phyloP scores from a whole-genome alignment of 805 yeast species.

The Blastobotrys parvus region DNA sequence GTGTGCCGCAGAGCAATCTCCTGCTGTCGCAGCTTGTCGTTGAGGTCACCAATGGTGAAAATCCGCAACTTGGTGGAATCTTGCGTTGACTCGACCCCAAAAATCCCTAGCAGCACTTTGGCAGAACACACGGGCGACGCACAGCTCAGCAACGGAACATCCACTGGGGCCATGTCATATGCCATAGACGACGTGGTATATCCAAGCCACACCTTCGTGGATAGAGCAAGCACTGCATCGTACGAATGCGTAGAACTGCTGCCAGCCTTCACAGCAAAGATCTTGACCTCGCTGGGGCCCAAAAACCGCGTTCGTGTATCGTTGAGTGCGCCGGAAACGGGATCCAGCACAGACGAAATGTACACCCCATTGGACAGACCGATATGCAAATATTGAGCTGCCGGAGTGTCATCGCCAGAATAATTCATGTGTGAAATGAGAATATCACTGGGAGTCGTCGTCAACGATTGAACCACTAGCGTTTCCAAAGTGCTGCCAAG shows the following conservation, averaged over 20 bases:
- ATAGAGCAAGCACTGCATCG: conserved; percentile 38
- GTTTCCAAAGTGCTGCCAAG: conserved; percentile 52
- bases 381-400: conserved; percentile 47
- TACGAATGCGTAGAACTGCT: conserved; percentile 13
- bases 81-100: conserved; percentile 39
- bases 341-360: conserved; percentile 52
- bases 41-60: conserved; percentile 26
- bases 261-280: conserved; percentile 29
- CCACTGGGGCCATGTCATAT: conserved; percentile 41
- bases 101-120: conserved; percentile 53
- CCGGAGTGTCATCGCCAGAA: conserved; percentile 2
- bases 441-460: conserved; percentile 40
- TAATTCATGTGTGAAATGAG: conserved; percentile 28
- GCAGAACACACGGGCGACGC: conserved; percentile 54
- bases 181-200: conserved; percentile 26
- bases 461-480: conserved; percentile 56
- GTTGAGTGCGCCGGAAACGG: conserved; percentile 48
- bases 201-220: conserved; percentile 51
- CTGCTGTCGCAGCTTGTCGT: conserved; percentile 13
- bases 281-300: conserved; percentile 57
- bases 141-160: conserved; percentile 30
- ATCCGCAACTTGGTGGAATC: conserved; percentile 43
- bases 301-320: conserved; percentile 63
- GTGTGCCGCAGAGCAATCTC: conserved; percentile 9
- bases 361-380: conserved; percentile 84